These are phyloP conservation scores for Leishmania turanica DNA, from an alignment of 208 protist species.

Conservation along the genomic window DNA sequence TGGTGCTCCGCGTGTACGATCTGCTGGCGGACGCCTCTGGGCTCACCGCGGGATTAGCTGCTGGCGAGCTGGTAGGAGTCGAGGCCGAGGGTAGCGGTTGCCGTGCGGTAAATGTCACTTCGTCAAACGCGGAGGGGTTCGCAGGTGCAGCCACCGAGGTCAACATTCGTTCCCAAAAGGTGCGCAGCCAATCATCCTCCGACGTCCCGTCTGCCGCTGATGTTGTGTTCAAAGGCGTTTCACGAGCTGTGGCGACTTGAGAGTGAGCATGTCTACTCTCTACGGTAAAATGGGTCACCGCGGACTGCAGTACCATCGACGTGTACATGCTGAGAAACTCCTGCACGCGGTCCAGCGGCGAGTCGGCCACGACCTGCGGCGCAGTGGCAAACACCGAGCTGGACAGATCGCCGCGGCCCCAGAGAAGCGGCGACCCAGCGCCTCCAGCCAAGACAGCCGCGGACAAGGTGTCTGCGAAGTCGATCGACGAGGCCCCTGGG, in stretches of 20 bases:
- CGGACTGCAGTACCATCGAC: conserved; percentile 34
- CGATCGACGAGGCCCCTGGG: background rate
- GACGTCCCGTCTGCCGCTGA: background rate
- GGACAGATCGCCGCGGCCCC: conserved; percentile 4
- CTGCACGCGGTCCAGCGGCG: conserved; percentile 39
- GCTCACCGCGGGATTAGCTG: conserved; percentile 2
- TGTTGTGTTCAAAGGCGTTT: conserved; percentile 1
- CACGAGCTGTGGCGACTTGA: conserved; percentile 7
- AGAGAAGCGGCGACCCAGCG: conserved; percentile 12
- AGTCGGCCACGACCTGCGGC: background rate
- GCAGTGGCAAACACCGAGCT: background rate
- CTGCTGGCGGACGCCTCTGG: background rate
- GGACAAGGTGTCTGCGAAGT: conserved; percentile 17
- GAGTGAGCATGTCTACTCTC: conserved; percentile 13
- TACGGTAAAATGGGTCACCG: conserved; percentile 30
- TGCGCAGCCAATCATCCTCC: background rate
- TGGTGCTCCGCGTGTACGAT: conserved; percentile 20
- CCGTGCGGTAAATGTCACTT: background rate
- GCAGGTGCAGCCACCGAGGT: background rate
- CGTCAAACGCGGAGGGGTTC: background rate
- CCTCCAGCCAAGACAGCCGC: conserved; percentile 9
- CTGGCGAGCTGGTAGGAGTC: background rate
- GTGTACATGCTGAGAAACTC: conserved; percentile 48
- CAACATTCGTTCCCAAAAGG: conserved; percentile 4
- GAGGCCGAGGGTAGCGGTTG: background rate